Base-by-base conservation (phyloP, 139 green algal species). In the Haematococcus sp. region DNA sequence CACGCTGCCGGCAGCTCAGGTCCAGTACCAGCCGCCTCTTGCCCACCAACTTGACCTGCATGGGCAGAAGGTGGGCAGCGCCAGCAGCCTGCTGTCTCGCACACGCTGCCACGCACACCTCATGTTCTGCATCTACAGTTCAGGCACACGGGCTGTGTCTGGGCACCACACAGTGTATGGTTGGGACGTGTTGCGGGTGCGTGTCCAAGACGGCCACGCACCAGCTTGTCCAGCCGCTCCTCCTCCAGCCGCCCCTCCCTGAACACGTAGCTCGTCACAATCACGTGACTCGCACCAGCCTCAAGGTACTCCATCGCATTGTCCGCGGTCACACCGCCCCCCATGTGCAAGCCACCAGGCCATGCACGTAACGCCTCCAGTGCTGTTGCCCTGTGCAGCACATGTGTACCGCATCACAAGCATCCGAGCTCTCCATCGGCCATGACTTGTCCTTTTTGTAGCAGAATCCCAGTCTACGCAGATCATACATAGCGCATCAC, bases 241-340 rank as follows among this genome's bases (percentile, higher is more conserved):
- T 92, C 74, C 43, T 98, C 89, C 55, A 99, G 77, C 68, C 68
- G 67, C 0, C 95, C 95, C 11, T 97, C 89, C 16, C 85, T 69
- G 74, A 99, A 99, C 28, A 98, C 91, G 67, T 85, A 95, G 1
- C 88, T 95, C 1, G 96, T 99, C 16, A 99, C 96, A 68, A 99
- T 99, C 22, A 99, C 93, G 77, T 98, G 94, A 61, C 81, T 90
- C 44, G 96, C 96, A 0, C 96, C 96, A 5, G 90, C 91, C 44
- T 98, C 93, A 27, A 99, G 64, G 32, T 90, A 98, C 61, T 83
- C 40, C 22, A 59, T 60, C 0, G 96, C 96, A 61, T 96, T 98
- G 71, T 92, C 84, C 0, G 80, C 44, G 11, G 77, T 98, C 13
- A 99, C 88, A 15, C 96, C 96, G 34, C 96, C 96, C 11, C 96